Percentiles rank a stretch among this genome's conserved stretches.
Conservation (phyloP, 2,329 filamentous ascomycete species). For the Paracoccidioides brasiliensis region DNA sequence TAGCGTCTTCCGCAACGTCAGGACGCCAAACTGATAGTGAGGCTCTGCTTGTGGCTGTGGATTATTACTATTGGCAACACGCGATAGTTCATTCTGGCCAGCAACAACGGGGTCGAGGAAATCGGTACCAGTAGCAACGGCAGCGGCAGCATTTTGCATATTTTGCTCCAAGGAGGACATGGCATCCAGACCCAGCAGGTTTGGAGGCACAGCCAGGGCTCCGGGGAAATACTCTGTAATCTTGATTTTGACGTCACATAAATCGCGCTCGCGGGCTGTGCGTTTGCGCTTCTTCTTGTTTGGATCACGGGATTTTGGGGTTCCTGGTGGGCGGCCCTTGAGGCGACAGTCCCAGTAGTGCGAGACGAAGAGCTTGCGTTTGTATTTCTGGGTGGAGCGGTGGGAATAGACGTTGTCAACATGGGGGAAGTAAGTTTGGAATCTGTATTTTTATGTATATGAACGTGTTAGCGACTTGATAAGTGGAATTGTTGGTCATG, state of each 20-base stretch:
- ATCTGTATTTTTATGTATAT: conserved; percentile 35
- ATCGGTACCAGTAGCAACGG: background rate
- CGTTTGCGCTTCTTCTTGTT: conserved; percentile 73
- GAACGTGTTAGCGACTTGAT: background rate
- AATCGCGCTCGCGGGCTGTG: conserved; percentile 57
- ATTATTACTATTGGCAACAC: conserved; percentile 18
- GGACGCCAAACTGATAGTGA: conserved; percentile 28
- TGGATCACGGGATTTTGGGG: conserved; percentile 65
- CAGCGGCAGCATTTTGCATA: conserved; percentile 3
- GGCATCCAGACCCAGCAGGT: conserved; percentile 16
- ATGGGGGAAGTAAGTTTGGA: conserved; percentile 69
- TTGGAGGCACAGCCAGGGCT: conserved; percentile 16
- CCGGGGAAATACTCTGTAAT: conserved; percentile 65
- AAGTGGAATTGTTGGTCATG: background rate
- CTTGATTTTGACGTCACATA: conserved; percentile 82
- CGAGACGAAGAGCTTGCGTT: conserved; percentile 68
- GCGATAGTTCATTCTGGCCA: conserved; percentile 9
- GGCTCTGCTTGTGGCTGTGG: conserved; percentile 6
- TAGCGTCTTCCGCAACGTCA: conserved; percentile 29
- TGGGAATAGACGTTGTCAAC: conserved; percentile 78
- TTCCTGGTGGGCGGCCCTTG: conserved; percentile 66
- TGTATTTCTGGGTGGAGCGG: conserved; percentile 67
- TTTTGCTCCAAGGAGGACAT: conserved; percentile 15
- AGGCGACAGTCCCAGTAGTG: conserved; percentile 78
- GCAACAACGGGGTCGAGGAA: background rate